phyloP scores from a whole-genome alignment of 768 basidiomycete genomes.

The Amanita muscaria region DNA sequence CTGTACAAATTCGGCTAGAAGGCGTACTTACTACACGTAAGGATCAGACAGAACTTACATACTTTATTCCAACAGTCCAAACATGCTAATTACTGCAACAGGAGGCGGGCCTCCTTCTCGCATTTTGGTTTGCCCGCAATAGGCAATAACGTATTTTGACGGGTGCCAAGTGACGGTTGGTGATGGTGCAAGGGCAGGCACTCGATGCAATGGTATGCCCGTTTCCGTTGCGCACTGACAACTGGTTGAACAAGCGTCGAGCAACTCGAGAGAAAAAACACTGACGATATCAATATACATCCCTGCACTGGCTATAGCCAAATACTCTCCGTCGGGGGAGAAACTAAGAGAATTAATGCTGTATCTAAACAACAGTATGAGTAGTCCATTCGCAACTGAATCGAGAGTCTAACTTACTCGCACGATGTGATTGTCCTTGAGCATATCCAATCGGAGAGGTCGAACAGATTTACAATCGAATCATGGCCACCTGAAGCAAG shows the following conservation, averaged over 20 bases:
- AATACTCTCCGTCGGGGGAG: slow-evolving; percentile 76
- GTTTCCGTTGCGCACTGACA: slow-evolving; percentile 78
- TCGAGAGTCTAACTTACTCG: slow-evolving; percentile 47
- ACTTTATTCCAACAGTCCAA: slow-evolving; percentile 41
- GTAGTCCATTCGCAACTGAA: background rate
- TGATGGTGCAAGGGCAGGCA: slow-evolving; percentile 62
- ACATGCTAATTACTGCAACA: slow-evolving; percentile 63
- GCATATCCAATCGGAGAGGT: slow-evolving; percentile 73
- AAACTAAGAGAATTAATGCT: slow-evolving; percentile 69
- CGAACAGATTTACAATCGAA: slow-evolving; percentile 78
- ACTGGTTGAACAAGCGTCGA: background rate
- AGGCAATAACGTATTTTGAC: slow-evolving; percentile 5
- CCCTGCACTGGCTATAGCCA: slow-evolving; percentile 68
- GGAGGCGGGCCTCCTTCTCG: slow-evolving; percentile 60
- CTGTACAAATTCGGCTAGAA: background rate
- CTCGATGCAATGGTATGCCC: slow-evolving; percentile 63
- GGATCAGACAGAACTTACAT: background rate
- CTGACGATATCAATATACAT: slow-evolving; percentile 72
- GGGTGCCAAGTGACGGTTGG: slow-evolving; percentile 45
- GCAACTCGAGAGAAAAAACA: slow-evolving; percentile 2
- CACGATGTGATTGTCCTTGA: slow-evolving; percentile 67
- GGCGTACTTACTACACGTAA: no score
- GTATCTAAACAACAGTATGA: slow-evolving; percentile 34
- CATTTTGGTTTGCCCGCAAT: slow-evolving; percentile 51
- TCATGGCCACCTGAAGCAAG: slow-evolving; percentile 75